These are phyloP conservation scores for Ustilago sp. DNA, from an alignment of 1,284 basidiomycete species.

Conservation along the genomic window DNA sequence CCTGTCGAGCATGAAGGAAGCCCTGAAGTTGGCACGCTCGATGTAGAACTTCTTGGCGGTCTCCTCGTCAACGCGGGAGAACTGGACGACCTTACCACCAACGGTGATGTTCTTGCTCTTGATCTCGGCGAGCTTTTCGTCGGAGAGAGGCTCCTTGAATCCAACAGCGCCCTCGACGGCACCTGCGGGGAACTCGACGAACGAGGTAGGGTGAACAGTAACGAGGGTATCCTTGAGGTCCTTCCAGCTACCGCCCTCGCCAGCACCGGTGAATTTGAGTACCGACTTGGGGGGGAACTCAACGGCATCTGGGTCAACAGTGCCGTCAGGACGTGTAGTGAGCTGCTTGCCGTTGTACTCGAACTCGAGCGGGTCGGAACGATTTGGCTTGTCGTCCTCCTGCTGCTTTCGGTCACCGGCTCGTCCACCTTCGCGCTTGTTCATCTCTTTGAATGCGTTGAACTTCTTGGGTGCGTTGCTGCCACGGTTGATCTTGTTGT, in stretches of 20 bases:
- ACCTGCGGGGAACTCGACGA: slow-evolving; percentile 63
- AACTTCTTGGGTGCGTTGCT: slow-evolving; percentile 74
- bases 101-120: slow-evolving; percentile 70
- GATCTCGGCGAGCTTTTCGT: slow-evolving; percentile 71
- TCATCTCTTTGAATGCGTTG: slow-evolving; percentile 89
- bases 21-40: slow-evolving; percentile 76
- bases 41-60: slow-evolving; percentile 82
- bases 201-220: slow-evolving; percentile 59
- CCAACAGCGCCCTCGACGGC: slow-evolving; percentile 71
- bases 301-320: slow-evolving; percentile 78
- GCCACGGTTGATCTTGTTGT: slow-evolving; percentile 74
- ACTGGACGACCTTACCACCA: slow-evolving; percentile 70
- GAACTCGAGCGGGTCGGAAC: slow-evolving; percentile 69
- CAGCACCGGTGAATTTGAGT: slow-evolving; percentile 75
- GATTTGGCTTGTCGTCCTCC: slow-evolving; percentile 59
- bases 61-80: slow-evolving; percentile 72
- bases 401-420: slow-evolving; percentile 64
- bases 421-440: slow-evolving; percentile 70
- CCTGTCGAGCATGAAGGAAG: slow-evolving; percentile 71
- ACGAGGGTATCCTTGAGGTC: slow-evolving; percentile 71
- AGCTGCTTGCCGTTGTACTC: slow-evolving; percentile 71
- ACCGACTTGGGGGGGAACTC: slow-evolving; percentile 78
- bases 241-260: slow-evolving; percentile 71
- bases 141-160: slow-evolving; percentile 70
- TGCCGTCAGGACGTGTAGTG: slow-evolving; percentile 77